Conservation (phyloP, 257 asterid species). For the Rehmannia glutinosa region DNA sequence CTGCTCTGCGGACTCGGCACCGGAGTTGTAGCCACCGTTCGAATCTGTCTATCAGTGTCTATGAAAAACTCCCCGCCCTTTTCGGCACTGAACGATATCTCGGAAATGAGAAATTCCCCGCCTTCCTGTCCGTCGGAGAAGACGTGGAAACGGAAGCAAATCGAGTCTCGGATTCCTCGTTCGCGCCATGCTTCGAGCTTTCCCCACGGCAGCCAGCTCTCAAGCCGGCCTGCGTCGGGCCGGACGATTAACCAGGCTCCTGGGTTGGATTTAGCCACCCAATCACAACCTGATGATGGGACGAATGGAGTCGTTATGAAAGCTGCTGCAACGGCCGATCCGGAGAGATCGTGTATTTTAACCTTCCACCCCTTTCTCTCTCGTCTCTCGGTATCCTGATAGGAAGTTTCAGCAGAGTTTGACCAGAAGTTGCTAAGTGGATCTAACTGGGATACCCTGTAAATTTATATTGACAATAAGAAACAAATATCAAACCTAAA, state of each 20-base stretch:
- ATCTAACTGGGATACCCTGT: slow-evolving; percentile 71
- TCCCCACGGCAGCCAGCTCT: slow-evolving; percentile 99
- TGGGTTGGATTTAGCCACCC: slow-evolving; percentile 96
- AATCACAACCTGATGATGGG: slow-evolving; percentile 91
- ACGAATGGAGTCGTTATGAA: slow-evolving; percentile 95
- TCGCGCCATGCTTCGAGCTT: slow-evolving; percentile 99
- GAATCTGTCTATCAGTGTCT: slow-evolving; percentile 69
- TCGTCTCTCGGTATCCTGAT: slow-evolving; percentile 67
- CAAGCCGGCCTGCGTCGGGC: slow-evolving; percentile 69
- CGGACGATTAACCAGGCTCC: slow-evolving; percentile 95
- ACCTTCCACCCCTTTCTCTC: slow-evolving; percentile 98
- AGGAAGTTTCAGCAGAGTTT: slow-evolving; percentile 43
- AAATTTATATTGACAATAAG: slow-evolving; percentile 1
- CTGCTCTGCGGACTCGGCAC: slow-evolving; percentile 85
- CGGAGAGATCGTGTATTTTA: slow-evolving; percentile 90
- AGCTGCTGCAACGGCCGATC: slow-evolving; percentile 95
- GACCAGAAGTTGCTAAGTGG: slow-evolving; percentile 67
- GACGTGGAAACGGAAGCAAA: slow-evolving; percentile 84
- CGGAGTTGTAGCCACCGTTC: slow-evolving; percentile 47
- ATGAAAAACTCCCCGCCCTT: slow-evolving; percentile 91
- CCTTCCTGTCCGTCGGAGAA: slow-evolving; percentile 67
- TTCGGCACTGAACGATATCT: slow-evolving; percentile 62
- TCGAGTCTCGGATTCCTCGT: slow-evolving; percentile 62
- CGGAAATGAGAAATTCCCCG: slow-evolving; percentile 56
- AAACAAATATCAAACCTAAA: too few relatives aligned